Percentiles rank a stretch among this genome's conserved stretches.
Evolutionary conservation across 2,329 filamentous ascomycete species (phyloP).

Genomic region (Didymella exigua): DNA sequence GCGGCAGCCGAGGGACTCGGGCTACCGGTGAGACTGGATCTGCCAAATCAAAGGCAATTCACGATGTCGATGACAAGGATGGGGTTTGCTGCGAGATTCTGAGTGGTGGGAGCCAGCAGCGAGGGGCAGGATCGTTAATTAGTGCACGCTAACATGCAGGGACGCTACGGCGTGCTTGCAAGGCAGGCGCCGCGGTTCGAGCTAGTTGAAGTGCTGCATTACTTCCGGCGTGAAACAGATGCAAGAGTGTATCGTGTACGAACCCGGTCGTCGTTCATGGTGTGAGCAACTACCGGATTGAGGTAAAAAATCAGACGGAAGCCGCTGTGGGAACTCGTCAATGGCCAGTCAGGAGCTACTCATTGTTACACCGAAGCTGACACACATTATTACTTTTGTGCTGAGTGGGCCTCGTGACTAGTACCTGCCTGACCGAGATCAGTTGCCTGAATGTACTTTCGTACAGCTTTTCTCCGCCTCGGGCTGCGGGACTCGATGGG

Average conservation of each 20-base stretch:
- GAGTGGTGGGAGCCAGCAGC: not conserved
- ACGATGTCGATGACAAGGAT: slow-evolving; percentile 9
- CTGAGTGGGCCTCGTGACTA: slow-evolving; percentile 2
- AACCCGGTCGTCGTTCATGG: not conserved
- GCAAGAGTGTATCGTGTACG: not conserved
- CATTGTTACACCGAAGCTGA: slow-evolving; percentile 5
- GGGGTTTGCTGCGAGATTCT: not conserved
- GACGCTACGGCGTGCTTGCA: slow-evolving; percentile 9
- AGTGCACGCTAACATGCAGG: slow-evolving; percentile 15
- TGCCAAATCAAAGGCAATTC: not conserved
- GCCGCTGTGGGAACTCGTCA: not conserved
- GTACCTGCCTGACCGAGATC: not conserved
- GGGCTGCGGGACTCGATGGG: not conserved
- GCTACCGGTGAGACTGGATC: not conserved
- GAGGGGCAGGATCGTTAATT: slow-evolving; percentile 7
- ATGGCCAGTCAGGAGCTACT: slow-evolving; percentile 7
- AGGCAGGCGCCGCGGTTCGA: slow-evolving; percentile 5
- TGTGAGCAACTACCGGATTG: not conserved
- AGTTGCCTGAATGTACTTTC: not conserved
- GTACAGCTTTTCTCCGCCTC: not conserved
- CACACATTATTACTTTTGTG: not conserved
- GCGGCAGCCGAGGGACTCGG: not conserved
- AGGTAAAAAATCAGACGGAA: slow-evolving; percentile 1
- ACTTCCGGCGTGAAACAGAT: not conserved
- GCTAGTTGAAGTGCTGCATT: not conserved